Evolutionary conservation across 768 basidiomycete species (phyloP), one percentile per base, ranked within the genome.

Genomic region (Tricholoma saponaceum): DNA sequence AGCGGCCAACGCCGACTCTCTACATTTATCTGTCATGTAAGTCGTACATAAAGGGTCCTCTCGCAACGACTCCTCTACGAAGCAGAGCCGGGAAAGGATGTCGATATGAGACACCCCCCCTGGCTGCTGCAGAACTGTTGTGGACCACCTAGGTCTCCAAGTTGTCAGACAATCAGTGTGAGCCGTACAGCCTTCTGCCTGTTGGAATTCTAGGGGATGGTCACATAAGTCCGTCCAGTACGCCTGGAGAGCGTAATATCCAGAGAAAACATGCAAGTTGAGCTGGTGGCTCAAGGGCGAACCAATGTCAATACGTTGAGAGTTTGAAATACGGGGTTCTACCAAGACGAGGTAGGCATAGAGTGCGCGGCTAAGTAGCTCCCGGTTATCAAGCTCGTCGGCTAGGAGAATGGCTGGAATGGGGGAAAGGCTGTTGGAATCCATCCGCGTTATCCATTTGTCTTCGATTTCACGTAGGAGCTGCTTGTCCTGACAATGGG

Each of bases 311-410:
- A 54, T 54, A 10, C 53, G 41, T 22, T 44, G 53, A 10, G 53
- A 43, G 16, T 54, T 54, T 44, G 41, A 54, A 23, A 54, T 44
- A 4, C 6, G 26, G 37, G 41, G 53, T 4, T 41, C 53, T 14
- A 54, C 20, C 25, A 43, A 12, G 39, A 44, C 2, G 10, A 54
- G 41, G 30, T 43, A 44, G 8, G 32, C 25, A 12, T 54, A 54
- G 16, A 54, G 53, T 43, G 53, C 53, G n/a, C 53, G 39, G 23
- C 53, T 20, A 44, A 54, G 53, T 2, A 54, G 53, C 28, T 32
- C 39, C 18, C 26, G 41, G 22, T 28, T 20, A 12, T 43, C 20
- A 7, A 43, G 32, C 18, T 54, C 53, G 32, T 54, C 20, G 12
- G 53, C 53, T 13, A 54, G 6, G 16, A 54, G 26, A 30, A 54